Evolutionary conservation across 768 basidiomycete genomes (phyloP).

Genomic region (Ephemerocybe angulata): DNA sequence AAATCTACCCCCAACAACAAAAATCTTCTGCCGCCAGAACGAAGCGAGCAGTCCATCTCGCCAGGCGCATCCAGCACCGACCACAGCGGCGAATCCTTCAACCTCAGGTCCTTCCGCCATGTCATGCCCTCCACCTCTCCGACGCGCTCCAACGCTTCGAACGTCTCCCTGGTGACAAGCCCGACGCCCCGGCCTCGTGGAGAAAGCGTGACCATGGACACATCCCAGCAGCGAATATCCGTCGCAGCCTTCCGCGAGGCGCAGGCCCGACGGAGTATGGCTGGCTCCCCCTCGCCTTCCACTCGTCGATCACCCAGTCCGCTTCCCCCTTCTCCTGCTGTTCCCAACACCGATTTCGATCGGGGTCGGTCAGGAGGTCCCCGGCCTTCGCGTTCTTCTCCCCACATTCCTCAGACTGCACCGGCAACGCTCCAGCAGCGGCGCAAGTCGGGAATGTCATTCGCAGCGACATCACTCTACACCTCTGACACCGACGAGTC

Average conservation of each 20-base stretch:
- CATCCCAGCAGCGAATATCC: conserved; percentile 65
- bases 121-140: conserved; percentile 45
- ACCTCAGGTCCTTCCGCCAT: conserved; percentile 72
- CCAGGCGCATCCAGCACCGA: conserved; percentile 10
- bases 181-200: conserved; percentile 54
- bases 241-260: conserved; percentile 81
- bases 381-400: conserved; percentile 21
- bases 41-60: conserved; percentile 18
- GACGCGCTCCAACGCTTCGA: conserved; percentile 23
- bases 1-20: conserved; percentile 27
- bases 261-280: conserved; percentile 60
- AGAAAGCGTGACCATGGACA: conserved; percentile 52
- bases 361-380: conserved; percentile 20
- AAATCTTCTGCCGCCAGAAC: conserved; percentile 20
- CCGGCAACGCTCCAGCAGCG: background rate
- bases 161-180: conserved; percentile 26
- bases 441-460: conserved; percentile 4
- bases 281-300: conserved; percentile 58
- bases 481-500: conserved; percentile 30
- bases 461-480: conserved; percentile 5
- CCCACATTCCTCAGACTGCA: conserved; percentile 12
- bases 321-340: conserved; percentile 15
- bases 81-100: conserved; percentile 47
- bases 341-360: conserved; percentile 19
- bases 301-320: conserved; percentile 38